Evolutionary conservation across 1,284 basidiomycete genomes (phyloP).

Genomic region (Leccinum pseudoinsigne): DNA sequence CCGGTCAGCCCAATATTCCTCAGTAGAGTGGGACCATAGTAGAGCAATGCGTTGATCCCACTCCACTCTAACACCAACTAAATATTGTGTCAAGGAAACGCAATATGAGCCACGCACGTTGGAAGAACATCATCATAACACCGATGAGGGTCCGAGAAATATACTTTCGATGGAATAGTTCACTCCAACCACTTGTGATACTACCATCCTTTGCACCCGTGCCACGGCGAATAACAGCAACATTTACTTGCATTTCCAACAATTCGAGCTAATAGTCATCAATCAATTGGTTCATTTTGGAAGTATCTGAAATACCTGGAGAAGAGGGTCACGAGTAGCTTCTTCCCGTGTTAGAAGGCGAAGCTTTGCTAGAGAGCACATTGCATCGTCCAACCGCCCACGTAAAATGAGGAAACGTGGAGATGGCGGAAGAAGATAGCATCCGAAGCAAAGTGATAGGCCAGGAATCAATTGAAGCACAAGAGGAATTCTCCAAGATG

Average conservation of each 20-base stretch:
- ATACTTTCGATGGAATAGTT: constrained; percentile 54
- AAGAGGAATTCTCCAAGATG: constrained; percentile 77
- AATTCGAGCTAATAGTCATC: constrained; percentile 54
- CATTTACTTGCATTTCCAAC: constrained; percentile 71
- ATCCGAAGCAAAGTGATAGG: constrained; percentile 60
- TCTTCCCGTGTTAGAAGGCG: constrained; percentile 42
- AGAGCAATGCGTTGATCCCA: constrained; percentile 79
- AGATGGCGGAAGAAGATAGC: constrained; percentile 68
- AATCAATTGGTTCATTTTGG: constrained; percentile 4
- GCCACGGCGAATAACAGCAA: constrained; percentile 43
- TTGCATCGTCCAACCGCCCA: constrained; percentile 56
- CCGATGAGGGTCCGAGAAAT: constrained; percentile 64
- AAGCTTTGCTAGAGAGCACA: constrained; percentile 50
- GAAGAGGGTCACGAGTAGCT: constrained; percentile 47
- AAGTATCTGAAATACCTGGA: constrained; percentile 42
- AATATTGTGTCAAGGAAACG: constrained; percentile 2
- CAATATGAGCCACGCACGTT: constrained; percentile 50
- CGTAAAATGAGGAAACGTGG: constrained; percentile 66
- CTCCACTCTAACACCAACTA: constrained; percentile 62
- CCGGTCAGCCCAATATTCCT: constrained; percentile 57
- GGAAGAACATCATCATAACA: constrained; percentile 75
- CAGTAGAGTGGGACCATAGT: constrained; percentile 78
- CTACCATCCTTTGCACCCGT: constrained; percentile 21
- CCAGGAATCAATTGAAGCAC: constrained; percentile 74
- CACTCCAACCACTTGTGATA: constrained; percentile 45